Base-by-base conservation (phyloP, 164 flowering plant species). In the Vitis amurensis region DNA sequence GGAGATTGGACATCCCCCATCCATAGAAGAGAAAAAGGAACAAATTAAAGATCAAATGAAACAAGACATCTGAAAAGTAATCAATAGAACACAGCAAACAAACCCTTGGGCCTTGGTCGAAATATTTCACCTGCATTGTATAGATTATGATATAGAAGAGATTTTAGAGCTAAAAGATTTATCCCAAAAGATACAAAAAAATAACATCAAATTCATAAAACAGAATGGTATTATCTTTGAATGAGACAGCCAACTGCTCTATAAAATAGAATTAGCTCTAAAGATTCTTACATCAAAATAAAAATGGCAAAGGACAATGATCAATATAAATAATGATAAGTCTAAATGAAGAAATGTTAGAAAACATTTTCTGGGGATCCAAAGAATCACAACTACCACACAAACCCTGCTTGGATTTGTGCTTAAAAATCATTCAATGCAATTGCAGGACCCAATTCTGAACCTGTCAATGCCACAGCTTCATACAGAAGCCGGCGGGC, bases 401-500 rank as follows among this genome's bases (percentile, higher is more conserved):
- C 64, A 55, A 44, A 59, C 80, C 64, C 73, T 30, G 3, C 0
- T 2, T 19, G 44, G 76, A 55, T 16, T 61, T 50, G 67, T 50
- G 15, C 12, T 31, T n/a, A 30, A 59, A 13, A 56, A 59, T 47
- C 62, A 63, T 50, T 55, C 30, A 13, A 61, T 31, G 55, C n/a
- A 72, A 51, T 11, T 11, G 31, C 59, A 64, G 58, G 15, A 49
- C 12, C 66, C 63, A 60, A 11, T 14, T 5, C 9, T 44, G 15
- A 57, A 11, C 27, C 27, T 30, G 11, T 82, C 82, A 89, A 76
- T 90, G 93, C 91, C 91, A 91, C 27, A 91, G 94, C 85, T 83
- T 90, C 84, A 81, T 84, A 85, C 97, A 91, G 73, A 90, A 87
- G 29, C 97, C 97, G 59, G 77, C 55, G 0, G 92, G 88, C 47